A percentile compares a stretch with the other conserved stretches of the same genome.
phyloP scores from a whole-genome alignment of 441 rosid species.

The Sinapis alba region DNA sequence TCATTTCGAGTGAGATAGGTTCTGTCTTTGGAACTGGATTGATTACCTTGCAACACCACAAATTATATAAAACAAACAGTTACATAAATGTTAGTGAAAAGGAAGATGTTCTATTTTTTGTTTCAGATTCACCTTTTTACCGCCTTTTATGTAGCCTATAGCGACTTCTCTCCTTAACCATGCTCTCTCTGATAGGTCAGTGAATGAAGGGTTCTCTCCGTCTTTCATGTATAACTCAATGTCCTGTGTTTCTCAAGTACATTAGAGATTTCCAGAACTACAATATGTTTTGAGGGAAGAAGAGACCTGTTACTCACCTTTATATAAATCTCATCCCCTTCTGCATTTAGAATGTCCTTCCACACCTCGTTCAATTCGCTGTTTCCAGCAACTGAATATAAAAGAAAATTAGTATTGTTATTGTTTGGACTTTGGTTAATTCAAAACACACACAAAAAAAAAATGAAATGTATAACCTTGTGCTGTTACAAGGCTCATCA shows the following conservation, averaged over 20 bases:
- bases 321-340: slow-evolving; percentile 93
- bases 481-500: slow-evolving; percentile 97
- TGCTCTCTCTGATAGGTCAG: slow-evolving; percentile 84
- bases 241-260: slow-evolving; percentile 52
- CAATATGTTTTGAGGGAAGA: not conserved
- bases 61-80: slow-evolving; percentile 15
- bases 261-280: not conserved
- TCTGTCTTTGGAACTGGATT: slow-evolving; percentile 76
- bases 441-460: not conserved
- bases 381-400: slow-evolving; percentile 71
- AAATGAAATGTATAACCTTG: slow-evolving; percentile 60
- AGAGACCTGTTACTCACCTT: slow-evolving; percentile 53
- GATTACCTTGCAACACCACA: slow-evolving; percentile 60
- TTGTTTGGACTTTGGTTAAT: not conserved
- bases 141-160: slow-evolving; percentile 79
- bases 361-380: slow-evolving; percentile 87
- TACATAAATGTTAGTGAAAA: not conserved
- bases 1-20: slow-evolving; percentile 57
- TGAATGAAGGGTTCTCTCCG: slow-evolving; percentile 86
- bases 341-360: slow-evolving; percentile 92
- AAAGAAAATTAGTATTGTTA: not conserved
- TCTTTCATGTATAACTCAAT: slow-evolving; percentile 75
- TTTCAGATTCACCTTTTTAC: slow-evolving; percentile 56
- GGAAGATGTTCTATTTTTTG: not conserved
- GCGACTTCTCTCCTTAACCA: slow-evolving; percentile 81